A percentile compares a stretch with the other conserved stretches of the same genome.
phyloP scores from a whole-genome alignment of 495 filamentous ascomycete species.

The Arthonia radiata region DNA sequence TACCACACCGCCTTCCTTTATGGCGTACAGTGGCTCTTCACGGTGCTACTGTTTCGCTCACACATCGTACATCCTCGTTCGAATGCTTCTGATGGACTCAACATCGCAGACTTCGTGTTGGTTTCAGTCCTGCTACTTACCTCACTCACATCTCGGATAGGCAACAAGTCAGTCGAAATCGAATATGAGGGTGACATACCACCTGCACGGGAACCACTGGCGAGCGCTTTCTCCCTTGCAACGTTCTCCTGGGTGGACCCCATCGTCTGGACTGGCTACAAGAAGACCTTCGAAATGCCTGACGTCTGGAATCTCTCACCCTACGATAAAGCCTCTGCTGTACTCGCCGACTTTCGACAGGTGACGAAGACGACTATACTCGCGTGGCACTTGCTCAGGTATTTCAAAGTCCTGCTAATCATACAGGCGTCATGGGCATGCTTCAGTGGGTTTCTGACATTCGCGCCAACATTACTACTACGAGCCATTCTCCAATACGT shows the following conservation, averaged over 20 bases:
- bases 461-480: constrained; percentile 74
- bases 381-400: constrained; percentile 55
- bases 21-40: constrained; percentile 54
- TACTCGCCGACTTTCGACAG: constrained; percentile 64
- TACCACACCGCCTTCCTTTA: constrained; percentile 85
- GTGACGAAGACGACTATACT: constrained; percentile 61
- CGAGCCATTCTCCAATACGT: constrained; percentile 83
- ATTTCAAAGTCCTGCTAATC: constrained; percentile 56
- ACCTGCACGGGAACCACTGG: constrained; percentile 61
- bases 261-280: constrained; percentile 78
- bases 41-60: constrained; percentile 56
- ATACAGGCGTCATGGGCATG: constrained; percentile 60
- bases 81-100: constrained; percentile 30
- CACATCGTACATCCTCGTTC: constrained; percentile 54
- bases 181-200: constrained; percentile 71
- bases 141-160: constrained; percentile 60
- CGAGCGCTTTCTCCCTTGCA: constrained; percentile 65
- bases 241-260: constrained; percentile 82
- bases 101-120: constrained; percentile 45
- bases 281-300: constrained; percentile 51
- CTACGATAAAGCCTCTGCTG: constrained; percentile 59
- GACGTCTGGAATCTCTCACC: constrained; percentile 83
- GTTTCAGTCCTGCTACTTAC: constrained; percentile 48
- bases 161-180: constrained; percentile 69
- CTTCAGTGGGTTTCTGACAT: constrained; percentile 56